Evolutionary conservation across 495 filamentous ascomycete species (phyloP).

Genomic region (Aspergillus leporis): DNA sequence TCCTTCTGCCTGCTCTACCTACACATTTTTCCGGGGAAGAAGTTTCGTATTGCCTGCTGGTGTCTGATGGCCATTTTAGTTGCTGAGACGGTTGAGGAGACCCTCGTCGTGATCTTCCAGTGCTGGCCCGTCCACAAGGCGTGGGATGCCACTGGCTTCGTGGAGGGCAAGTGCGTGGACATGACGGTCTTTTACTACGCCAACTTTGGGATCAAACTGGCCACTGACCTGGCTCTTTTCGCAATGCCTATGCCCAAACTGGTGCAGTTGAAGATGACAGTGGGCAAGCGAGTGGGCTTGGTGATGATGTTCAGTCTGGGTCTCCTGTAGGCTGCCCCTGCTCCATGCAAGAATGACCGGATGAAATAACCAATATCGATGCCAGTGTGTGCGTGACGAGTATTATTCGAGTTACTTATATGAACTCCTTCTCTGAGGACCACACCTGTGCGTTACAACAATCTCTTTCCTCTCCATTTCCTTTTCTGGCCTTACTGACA

Average conservation of each 20-base stretch:
- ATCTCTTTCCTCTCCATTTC: neutral
- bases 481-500: neutral
- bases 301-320: constrained; percentile 36
- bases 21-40: constrained; percentile 20
- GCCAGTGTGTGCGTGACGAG: constrained; percentile 22
- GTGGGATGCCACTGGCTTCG: constrained; percentile 19
- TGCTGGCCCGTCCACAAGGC: constrained; percentile 26
- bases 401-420: constrained; percentile 24
- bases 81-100: constrained; percentile 20
- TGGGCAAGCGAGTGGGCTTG: constrained; percentile 30
- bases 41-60: constrained; percentile 21
- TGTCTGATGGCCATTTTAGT: constrained; percentile 14
- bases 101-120: constrained; percentile 24
- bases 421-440: constrained; percentile 21
- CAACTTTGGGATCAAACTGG: constrained; percentile 28
- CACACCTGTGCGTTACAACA: constrained; percentile 20
- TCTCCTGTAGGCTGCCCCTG: constrained; percentile 27
- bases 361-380: constrained; percentile 1
- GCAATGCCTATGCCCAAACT: constrained; percentile 34
- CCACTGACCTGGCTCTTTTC: constrained; percentile 34
- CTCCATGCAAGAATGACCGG: neutral
- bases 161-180: constrained; percentile 18
- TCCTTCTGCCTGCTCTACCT: constrained; percentile 29
- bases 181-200: constrained; percentile 22
- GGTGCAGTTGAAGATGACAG: constrained; percentile 27